Conservation (phyloP, 108 stramenopile genomes). For the Conticribra guillardii region DNA sequence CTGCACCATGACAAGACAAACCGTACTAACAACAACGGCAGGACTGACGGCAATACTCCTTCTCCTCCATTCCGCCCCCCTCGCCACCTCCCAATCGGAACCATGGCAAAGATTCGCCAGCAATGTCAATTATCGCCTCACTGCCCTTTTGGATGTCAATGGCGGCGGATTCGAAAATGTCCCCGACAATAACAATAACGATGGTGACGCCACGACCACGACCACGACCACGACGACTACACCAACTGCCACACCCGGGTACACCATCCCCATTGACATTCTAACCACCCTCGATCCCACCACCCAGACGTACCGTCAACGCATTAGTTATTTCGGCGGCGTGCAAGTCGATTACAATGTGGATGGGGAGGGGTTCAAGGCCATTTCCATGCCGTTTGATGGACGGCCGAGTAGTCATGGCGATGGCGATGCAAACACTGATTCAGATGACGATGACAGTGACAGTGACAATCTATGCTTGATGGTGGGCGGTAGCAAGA, state of each 20-base stretch:
- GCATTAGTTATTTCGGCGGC: conserved; percentile 21
- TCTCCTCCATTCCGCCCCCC: too few species aligned
- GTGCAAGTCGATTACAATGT: conserved; percentile 33
- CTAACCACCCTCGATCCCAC: conserved; percentile 13
- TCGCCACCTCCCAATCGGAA: too few species aligned
- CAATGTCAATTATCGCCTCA: conserved; percentile 22
- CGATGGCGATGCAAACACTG: too few species aligned
- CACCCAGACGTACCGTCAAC: conserved; percentile 12
- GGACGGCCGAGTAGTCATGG: neutral
- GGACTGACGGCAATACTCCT: too few species aligned
- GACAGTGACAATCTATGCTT: neutral
- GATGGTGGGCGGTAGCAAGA: conserved; percentile 1
- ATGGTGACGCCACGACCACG: neutral
- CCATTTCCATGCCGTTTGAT: conserved; percentile 7
- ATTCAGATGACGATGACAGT: neutral
- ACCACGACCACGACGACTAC: neutral
- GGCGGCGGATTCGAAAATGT: neutral
- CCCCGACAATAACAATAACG: too few species aligned
- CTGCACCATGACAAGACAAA: too few species aligned
- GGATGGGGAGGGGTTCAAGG: conserved; percentile 19
- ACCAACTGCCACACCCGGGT: neutral
- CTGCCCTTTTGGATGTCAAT: conserved; percentile 19
- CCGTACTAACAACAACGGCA: too few species aligned
- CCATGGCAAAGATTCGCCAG: conserved; percentile 7
- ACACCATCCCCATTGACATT: conserved; percentile 36